A percentile compares a stretch with the other conserved stretches of the same genome.
These are phyloP conservation scores for Coelastrella sp. DNA, from an alignment of 139 green algal genomes.

Conservation along the genomic window DNA sequence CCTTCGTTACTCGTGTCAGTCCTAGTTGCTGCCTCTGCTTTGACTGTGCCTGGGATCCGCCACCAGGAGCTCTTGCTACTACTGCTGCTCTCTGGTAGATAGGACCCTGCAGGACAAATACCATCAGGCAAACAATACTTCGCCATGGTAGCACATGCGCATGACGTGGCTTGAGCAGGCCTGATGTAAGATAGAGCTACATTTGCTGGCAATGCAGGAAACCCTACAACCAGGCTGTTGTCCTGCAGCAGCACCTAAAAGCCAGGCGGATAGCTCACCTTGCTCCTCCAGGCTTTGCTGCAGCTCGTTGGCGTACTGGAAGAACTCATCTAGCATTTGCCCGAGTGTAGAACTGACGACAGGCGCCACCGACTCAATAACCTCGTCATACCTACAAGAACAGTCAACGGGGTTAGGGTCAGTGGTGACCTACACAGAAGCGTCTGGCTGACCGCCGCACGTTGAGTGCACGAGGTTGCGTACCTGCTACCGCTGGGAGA, in stretches of 20 bases:
- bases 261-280: background rate
- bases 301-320: conserved; percentile 37
- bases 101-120: no score
- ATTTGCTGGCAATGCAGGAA: no score
- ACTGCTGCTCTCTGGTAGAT: background rate
- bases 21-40: background rate
- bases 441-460: no score
- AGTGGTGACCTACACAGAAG: no score
- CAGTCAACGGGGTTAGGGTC: background rate
- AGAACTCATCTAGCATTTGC: conserved; percentile 45
- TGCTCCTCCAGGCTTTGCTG: conserved; percentile 42
- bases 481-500: conserved; percentile 22
- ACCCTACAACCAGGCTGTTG: no score
- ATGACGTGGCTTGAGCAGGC: no score
- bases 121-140: no score
- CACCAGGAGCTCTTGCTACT: background rate
- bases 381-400: background rate
- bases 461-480: background rate
- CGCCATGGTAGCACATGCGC: no score
- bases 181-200: no score
- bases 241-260: no score
- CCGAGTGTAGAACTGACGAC: background rate
- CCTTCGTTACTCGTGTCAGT: background rate
- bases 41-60: background rate
- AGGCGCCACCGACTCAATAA: background rate